phyloP scores from a whole-genome alignment of 2,329 filamentous ascomycete genomes.

The Venturia carpophila region DNA sequence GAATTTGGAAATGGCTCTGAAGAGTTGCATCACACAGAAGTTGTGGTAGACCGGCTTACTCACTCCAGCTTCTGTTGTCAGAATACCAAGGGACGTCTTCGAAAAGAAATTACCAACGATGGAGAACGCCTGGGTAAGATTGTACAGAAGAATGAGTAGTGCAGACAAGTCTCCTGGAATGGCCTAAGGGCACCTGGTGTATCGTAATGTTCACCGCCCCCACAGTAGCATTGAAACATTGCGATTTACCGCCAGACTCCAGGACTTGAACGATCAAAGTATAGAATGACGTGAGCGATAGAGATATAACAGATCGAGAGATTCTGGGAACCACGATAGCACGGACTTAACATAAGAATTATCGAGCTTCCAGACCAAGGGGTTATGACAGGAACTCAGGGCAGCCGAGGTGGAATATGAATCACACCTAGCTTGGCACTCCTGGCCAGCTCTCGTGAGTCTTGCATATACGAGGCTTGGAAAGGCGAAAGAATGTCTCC shows the following conservation, averaged over 20 bases:
- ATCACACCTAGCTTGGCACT: not conserved
- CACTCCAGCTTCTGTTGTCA: not conserved
- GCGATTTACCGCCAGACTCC: not conserved
- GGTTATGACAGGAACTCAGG: not conserved
- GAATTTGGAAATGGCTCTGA: not conserved
- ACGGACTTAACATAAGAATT: not conserved
- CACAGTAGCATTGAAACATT: not conserved
- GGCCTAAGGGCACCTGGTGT: not conserved
- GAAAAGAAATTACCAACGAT: too few species aligned
- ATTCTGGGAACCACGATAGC: not conserved
- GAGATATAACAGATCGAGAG: not conserved
- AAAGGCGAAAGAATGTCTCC: not conserved
- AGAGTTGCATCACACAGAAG: not conserved
- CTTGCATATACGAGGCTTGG: not conserved
- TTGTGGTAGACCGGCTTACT: not conserved
- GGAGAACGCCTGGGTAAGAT: too few species aligned
- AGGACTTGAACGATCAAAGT: not conserved
- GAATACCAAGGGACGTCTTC: too few species aligned
- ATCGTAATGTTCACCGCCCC: not conserved
- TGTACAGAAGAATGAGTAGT: too few species aligned
- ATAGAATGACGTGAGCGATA: not conserved
- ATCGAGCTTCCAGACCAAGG: not conserved
- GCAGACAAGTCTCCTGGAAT: not conserved
- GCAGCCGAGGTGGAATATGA: not conserved
- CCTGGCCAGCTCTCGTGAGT: not conserved